Evolutionary conservation across 2,329 filamentous ascomycete species (phyloP).

Genomic region (Clathrospora elynae): DNA sequence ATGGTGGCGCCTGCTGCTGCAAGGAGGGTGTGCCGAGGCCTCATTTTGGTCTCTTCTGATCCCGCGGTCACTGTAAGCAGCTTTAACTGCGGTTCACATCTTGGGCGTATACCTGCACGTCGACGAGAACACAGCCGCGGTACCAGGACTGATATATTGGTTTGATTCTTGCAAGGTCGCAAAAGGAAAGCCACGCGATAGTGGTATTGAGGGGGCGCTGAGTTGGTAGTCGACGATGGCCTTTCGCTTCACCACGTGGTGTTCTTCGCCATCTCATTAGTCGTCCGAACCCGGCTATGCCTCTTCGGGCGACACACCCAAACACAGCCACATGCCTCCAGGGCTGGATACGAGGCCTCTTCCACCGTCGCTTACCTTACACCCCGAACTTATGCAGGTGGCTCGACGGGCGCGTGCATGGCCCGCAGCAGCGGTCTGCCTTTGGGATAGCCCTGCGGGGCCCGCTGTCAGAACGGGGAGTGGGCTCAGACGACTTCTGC

Average conservation of each 20-base stretch:
- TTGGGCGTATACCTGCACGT: background rate
- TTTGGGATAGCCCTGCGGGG: constrained; percentile 17
- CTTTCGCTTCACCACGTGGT: constrained; percentile 32
- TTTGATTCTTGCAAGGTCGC: too few species aligned
- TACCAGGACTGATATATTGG: background rate
- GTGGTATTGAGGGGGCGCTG: constrained; percentile 1
- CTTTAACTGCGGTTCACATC: background rate
- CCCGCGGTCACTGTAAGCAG: constrained; percentile 3
- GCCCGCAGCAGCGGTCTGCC: constrained; percentile 13
- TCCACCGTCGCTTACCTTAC: too few species aligned
- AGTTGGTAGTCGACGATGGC: constrained; percentile 13
- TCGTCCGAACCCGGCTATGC: constrained; percentile 11
- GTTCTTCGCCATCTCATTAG: constrained; percentile 27
- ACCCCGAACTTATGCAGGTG: constrained; percentile 9
- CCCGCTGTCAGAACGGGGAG: constrained; percentile 2
- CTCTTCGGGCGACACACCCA: constrained; percentile 10
- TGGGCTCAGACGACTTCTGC: constrained; percentile 17
- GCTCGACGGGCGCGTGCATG: constrained; percentile 14
- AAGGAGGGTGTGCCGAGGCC: constrained; percentile 4
- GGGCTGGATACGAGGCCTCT: constrained; percentile 16
- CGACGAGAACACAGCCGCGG: background rate
- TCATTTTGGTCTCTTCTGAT: background rate
- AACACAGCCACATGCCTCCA: constrained; percentile 19
- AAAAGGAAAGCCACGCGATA: constrained; percentile 4
- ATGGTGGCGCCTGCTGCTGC: constrained; percentile 13